A percentile compares a stretch with the other conserved stretches of the same genome.
These are phyloP conservation scores for Candida sojae DNA, from an alignment of 1,139 yeast species.

Conservation along the genomic window DNA sequence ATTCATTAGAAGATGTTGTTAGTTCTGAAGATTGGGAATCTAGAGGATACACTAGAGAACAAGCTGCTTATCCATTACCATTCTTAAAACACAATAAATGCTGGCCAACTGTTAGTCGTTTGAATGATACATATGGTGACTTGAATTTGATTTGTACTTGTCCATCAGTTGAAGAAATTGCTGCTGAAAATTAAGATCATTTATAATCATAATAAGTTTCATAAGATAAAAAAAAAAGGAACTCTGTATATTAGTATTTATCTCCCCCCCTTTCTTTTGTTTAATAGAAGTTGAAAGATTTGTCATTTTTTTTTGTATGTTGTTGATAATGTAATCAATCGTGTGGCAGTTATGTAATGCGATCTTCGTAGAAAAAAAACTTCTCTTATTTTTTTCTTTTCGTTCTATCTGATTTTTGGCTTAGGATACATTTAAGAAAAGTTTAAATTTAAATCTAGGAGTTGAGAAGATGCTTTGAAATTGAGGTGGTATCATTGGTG, in stretches of 20 bases:
- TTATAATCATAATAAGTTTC: not conserved
- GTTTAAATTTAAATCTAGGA: too few relatives aligned
- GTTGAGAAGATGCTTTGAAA: too few relatives aligned
- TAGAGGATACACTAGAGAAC: conserved; percentile 88
- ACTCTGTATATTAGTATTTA: not conserved
- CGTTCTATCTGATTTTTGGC: not conserved
- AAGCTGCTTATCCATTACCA: conserved; percentile 89
- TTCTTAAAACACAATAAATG: conserved; percentile 74
- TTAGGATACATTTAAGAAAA: too few relatives aligned
- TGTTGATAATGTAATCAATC: too few relatives aligned
- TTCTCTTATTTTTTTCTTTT: not conserved
- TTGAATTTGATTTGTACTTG: conserved; percentile 92
- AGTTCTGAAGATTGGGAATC: conserved; percentile 66
- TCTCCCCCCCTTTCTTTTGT: too few relatives aligned
- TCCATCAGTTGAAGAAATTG: conserved; percentile 75
- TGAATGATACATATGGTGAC: conserved; percentile 95
- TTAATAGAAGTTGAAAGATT: too few relatives aligned
- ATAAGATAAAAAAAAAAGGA: not conserved
- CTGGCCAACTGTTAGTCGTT: conserved; percentile 93
- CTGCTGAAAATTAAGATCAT: conserved; percentile 20
- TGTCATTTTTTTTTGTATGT: too few relatives aligned
- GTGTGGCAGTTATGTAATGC: too few relatives aligned
- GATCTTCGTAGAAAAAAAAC: not conserved
- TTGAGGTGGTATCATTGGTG: too few relatives aligned
- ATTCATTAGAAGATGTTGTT: conserved; percentile 77